These are phyloP conservation scores for Taphrina pruni DNA, from an alignment of 1,139 yeast species.

Conservation along the genomic window DNA sequence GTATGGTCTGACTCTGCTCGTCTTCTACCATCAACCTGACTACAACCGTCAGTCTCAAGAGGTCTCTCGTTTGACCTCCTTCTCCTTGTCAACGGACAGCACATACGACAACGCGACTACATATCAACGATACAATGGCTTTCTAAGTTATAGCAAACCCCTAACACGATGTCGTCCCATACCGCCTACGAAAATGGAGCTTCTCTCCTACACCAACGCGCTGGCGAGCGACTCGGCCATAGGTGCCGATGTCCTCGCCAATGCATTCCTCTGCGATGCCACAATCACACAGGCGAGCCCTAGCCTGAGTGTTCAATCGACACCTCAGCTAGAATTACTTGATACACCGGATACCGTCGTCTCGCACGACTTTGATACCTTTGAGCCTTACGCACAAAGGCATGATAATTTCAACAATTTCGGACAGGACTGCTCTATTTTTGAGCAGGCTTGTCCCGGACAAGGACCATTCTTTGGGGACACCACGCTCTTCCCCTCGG, in stretches of 20 bases:
- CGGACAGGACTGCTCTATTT: conserved; percentile 7
- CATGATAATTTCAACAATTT: conserved; percentile 6
- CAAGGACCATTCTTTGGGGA: neutral
- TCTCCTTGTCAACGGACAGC: conserved; percentile 3
- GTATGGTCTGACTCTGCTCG: conserved; percentile 2
- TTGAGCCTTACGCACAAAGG: neutral
- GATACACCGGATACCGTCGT: conserved; percentile 20
- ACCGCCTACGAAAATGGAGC: conserved; percentile 17
- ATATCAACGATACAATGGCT: neutral
- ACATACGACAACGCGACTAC: conserved; percentile 2
- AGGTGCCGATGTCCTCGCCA: conserved; percentile 14
- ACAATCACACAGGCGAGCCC: neutral
- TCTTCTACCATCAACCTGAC: neutral
- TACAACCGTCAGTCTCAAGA: neutral
- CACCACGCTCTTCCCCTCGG: conserved; percentile 8
- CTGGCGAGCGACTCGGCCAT: conserved; percentile 16
- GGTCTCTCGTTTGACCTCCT: conserved; percentile 12
- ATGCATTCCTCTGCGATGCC: neutral
- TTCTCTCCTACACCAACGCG: conserved; percentile 12
- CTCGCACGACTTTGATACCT: conserved; percentile 20
- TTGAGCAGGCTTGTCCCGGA: neutral
- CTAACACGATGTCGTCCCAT: neutral
- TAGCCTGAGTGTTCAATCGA: conserved; percentile 11
- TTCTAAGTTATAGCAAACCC: neutral
- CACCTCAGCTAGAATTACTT: conserved; percentile 17